These are phyloP conservation scores for Aspergillus pseudonomiae DNA, from an alignment of 2,329 filamentous ascomycete genomes.

Conservation along the genomic window DNA sequence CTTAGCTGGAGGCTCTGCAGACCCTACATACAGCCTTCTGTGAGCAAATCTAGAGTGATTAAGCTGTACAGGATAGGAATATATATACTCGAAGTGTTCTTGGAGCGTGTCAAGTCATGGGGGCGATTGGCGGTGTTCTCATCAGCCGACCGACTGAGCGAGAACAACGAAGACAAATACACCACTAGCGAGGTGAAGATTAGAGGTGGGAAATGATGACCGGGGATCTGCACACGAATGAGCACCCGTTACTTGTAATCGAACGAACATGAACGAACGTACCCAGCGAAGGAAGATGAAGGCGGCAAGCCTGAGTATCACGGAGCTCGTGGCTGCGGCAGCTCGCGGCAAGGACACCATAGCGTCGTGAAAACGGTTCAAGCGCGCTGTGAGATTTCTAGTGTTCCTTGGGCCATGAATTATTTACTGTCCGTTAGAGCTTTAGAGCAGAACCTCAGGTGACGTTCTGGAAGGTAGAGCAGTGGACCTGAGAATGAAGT, in stretches of 20 bases:
- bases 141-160: conserved; percentile 20
- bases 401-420: not conserved
- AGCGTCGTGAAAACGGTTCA: conserved; percentile 3
- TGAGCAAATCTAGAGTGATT: not conserved
- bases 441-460: not conserved
- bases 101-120: conserved; percentile 11
- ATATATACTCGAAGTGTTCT: not conserved
- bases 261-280: conserved; percentile 8
- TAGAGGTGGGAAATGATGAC: conserved; percentile 39
- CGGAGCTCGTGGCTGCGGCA: conserved; percentile 40
- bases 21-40: not conserved
- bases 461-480: not conserved
- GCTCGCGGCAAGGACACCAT: conserved; percentile 40
- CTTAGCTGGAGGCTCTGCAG: conserved; percentile 6
- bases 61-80: not conserved
- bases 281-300: conserved; percentile 52
- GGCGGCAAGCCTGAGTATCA: conserved; percentile 37
- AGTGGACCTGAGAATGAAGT: not conserved
- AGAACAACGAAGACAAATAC: conserved; percentile 47
- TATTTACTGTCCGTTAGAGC: not conserved
- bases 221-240: conserved; percentile 38
- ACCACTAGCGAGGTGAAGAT: conserved; percentile 47
- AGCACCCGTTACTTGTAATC: conserved; percentile 1
- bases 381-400: not conserved
- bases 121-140: conserved; percentile 4